Base-by-base conservation (phyloP, 352 stramenopile genomes). In the Phytophthora idaei region DNA sequence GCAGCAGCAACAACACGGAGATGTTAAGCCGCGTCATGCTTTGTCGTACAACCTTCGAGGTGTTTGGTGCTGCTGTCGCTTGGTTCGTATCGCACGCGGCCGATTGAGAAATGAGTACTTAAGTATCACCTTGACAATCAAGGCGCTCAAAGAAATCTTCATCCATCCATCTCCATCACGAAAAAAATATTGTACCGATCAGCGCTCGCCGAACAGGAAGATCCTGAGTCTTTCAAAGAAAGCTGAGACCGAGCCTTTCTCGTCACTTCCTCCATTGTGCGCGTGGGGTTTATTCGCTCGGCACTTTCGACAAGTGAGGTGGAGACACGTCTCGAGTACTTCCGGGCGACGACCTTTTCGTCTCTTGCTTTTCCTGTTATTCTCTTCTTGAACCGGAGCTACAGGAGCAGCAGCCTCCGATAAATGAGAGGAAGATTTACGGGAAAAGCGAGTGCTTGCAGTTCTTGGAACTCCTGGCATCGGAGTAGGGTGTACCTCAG, bases 261-360 rank as follows among this genome's bases (percentile, higher is more conserved):
- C 61, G 5, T 79, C 66, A 28, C 55, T 71, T 41, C 56, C 52
- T 21, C 56, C 67, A 41, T 62, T 68, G 47, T 67, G 64, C 8
- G 52, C 25, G 36, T 75, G 73, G 8, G 61, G 67, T 60, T 56
- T 51, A 28, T 71, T 73, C 1, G 53, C 48, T 2, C 69, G 73
- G n/a, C 77, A 83, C 17, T 83, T 78, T 5, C 67, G 74, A 61
- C 81, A 90, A 1, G 83, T 89, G 45, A 89, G 78, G 69, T 91
- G 83, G 1, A 91, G 76, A 75, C 83, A 91, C 52, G 71, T 85
- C 67, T 91, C 79, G 31, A 91, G 76, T 7, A 90, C 81, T 52
- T 91, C 81, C 4, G 80, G 80, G 57, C 74, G 84, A 36, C 71
- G 77, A 0, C 54, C 69, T 45, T 58, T 77, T 31, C 48, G 65